Percentiles rank a stretch among this genome's conserved stretches.
Evolutionary conservation across 257 asterid genomes (phyloP).

Genomic region (Catharanthus roseus): DNA sequence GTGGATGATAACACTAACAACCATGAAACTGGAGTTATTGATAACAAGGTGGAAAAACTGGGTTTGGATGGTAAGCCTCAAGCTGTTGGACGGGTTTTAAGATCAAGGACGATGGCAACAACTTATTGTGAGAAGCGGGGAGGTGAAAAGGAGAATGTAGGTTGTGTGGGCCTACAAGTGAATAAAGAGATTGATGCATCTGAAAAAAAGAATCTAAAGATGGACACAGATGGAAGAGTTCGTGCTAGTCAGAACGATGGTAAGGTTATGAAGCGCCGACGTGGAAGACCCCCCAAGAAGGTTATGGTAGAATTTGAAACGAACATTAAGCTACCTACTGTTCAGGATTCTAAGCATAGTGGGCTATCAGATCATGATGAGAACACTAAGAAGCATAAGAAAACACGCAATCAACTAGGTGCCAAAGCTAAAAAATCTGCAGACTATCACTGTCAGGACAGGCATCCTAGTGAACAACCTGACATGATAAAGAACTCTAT

Average conservation of each 20-base stretch:
- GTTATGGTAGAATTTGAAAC: constrained; percentile 9
- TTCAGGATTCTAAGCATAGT: constrained; percentile 17
- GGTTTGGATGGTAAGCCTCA: constrained; percentile 28
- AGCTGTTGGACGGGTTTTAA: constrained; percentile 53
- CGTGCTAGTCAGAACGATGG: constrained; percentile 8
- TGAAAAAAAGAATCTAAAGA: constrained; percentile 8
- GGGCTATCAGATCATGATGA: not conserved
- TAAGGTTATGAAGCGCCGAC: constrained; percentile 24
- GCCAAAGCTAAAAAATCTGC: constrained; percentile 5
- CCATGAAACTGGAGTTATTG: constrained; percentile 1
- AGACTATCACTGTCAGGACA: constrained; percentile 19
- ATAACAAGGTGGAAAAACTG: constrained; percentile 13
- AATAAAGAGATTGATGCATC: constrained; percentile 7
- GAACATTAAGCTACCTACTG: constrained; percentile 5
- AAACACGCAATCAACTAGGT: constrained; percentile 4
- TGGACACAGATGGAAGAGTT: constrained; percentile 11
- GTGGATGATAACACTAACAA: constrained; percentile 6
- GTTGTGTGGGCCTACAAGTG: constrained; percentile 12
- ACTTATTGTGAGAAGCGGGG: constrained; percentile 41
- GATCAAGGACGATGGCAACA: constrained; percentile 59
- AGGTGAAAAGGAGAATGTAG: constrained; percentile 22
- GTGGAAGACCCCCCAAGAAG: constrained; percentile 36
- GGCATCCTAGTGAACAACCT: constrained; percentile 10
- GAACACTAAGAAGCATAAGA: not conserved
- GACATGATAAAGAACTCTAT: constrained; percentile 16